Conservation (phyloP, 2,329 filamentous ascomycete species). For the Drechslerella coelobrocha region DNA sequence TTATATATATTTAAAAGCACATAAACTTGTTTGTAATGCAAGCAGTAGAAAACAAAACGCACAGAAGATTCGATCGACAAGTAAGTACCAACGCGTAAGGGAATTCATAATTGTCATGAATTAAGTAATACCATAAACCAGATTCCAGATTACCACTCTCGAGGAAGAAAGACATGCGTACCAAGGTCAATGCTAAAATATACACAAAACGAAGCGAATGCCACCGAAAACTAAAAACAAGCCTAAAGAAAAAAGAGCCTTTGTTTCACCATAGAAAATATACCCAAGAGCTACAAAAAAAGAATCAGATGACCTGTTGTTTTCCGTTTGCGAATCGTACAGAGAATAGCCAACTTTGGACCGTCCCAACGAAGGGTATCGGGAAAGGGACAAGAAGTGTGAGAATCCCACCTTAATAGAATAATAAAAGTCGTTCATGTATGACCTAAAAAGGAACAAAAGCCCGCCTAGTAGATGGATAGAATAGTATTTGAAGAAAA, state of each 20-base stretch:
- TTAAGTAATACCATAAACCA: conserved; percentile 43
- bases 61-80: neutral
- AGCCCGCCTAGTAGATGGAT: conserved; percentile 33
- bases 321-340: conserved; percentile 52
- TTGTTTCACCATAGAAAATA: conserved; percentile 21
- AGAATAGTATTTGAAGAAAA: conserved; percentile 10
- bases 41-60: conserved; percentile 53
- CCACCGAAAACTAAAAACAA: conserved; percentile 13
- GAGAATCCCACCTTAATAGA: conserved; percentile 44
- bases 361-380: conserved; percentile 39
- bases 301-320: neutral
- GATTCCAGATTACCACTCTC: conserved; percentile 36
- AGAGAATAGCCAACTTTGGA: conserved; percentile 53
- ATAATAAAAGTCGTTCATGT: conserved; percentile 43
- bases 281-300: conserved; percentile 13
- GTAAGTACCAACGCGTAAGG: conserved; percentile 7
- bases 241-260: conserved; percentile 15
- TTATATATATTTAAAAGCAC: conserved; percentile 56
- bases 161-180: conserved; percentile 55
- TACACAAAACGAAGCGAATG: conserved; percentile 37
- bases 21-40: conserved; percentile 51
- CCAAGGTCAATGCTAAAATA: conserved; percentile 27
- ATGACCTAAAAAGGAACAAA: conserved; percentile 37
- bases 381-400: too few relatives aligned
- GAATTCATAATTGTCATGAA: conserved; percentile 43